Percentiles rank a stretch among this genome's conserved stretches.
Evolutionary conservation across 108 stramenopile species (phyloP).

Genomic region (Poteriospumella lacustris): DNA sequence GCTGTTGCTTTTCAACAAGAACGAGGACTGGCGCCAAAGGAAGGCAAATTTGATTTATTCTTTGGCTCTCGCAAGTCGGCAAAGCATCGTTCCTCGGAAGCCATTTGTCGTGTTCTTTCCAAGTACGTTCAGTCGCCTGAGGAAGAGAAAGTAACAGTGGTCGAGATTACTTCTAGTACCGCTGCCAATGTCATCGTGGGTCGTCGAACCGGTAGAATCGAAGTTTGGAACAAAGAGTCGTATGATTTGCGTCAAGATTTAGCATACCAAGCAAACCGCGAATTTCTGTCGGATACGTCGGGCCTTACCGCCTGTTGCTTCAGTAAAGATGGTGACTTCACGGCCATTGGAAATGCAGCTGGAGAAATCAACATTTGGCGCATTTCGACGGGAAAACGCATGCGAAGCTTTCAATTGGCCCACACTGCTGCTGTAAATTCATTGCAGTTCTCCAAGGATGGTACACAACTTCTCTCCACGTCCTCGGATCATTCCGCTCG

Average conservation of each 20-base stretch:
- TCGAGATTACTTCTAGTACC: too few relatives aligned
- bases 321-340: constrained; percentile 70
- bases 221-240: constrained; percentile 73
- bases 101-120: too few relatives aligned
- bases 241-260: constrained; percentile 52
- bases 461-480: constrained; percentile 36
- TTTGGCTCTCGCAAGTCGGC: constrained; percentile 30
- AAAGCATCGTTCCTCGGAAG: not conserved
- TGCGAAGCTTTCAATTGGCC: constrained; percentile 63
- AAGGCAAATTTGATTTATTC: constrained; percentile 43
- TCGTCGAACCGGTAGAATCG: constrained; percentile 94
- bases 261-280: constrained; percentile 62
- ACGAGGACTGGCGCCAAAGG: constrained; percentile 22
- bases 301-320: constrained; percentile 66
- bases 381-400: constrained; percentile 65
- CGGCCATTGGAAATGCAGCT: constrained; percentile 68
- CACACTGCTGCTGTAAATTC: constrained; percentile 36
- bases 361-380: constrained; percentile 76
- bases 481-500: constrained; percentile 49
- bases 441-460: constrained; percentile 16
- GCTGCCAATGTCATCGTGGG: constrained; percentile 63
- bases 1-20: not conserved
- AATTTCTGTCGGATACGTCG: constrained; percentile 78
- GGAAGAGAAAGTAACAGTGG: too few relatives aligned
- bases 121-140: too few relatives aligned